Conservation (phyloP, 257 asterid genomes). For the Salvia rosmarinus region DNA sequence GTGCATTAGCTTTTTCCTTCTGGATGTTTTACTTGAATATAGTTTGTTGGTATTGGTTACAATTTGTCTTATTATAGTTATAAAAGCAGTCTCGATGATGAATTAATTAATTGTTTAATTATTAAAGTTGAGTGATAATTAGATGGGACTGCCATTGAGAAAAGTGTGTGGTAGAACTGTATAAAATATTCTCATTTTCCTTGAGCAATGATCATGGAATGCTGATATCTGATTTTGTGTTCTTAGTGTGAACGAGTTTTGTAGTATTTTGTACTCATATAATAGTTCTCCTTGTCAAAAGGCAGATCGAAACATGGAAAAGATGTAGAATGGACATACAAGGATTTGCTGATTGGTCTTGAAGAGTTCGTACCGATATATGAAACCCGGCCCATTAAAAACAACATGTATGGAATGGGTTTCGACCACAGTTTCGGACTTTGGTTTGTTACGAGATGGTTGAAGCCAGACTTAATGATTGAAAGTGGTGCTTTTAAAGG, state of each 20-base stretch:
- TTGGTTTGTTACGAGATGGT: constrained; percentile 88
- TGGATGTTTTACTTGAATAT: constrained; percentile 14
- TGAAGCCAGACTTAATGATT: constrained; percentile 87
- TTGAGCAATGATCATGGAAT: not conserved
- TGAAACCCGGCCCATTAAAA: constrained; percentile 85
- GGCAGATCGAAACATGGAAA: constrained; percentile 99
- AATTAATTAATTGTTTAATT: constrained; percentile 6
- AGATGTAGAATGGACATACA: constrained; percentile 85
- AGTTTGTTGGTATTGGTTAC: constrained; percentile 13
- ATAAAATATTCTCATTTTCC: not conserved
- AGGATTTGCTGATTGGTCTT: constrained; percentile 79
- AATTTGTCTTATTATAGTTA: constrained; percentile 18
- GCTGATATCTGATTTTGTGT: not conserved
- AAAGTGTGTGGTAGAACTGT: not conserved
- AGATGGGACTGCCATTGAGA: constrained; percentile 1
- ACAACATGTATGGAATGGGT: constrained; percentile 97
- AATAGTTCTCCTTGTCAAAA: constrained; percentile 81
- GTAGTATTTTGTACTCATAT: constrained; percentile 43
- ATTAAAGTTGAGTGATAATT: constrained; percentile 6
- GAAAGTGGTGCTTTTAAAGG: constrained; percentile 99
- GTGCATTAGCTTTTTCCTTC: not conserved
- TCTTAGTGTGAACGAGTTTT: constrained; percentile 20
- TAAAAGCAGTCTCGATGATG: constrained; percentile 2
- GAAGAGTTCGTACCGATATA: constrained; percentile 94
- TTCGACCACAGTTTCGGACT: constrained; percentile 99